Base-by-base conservation (phyloP, 2,329 filamentous ascomycete species). In the Ramularia collo-cygni region DNA sequence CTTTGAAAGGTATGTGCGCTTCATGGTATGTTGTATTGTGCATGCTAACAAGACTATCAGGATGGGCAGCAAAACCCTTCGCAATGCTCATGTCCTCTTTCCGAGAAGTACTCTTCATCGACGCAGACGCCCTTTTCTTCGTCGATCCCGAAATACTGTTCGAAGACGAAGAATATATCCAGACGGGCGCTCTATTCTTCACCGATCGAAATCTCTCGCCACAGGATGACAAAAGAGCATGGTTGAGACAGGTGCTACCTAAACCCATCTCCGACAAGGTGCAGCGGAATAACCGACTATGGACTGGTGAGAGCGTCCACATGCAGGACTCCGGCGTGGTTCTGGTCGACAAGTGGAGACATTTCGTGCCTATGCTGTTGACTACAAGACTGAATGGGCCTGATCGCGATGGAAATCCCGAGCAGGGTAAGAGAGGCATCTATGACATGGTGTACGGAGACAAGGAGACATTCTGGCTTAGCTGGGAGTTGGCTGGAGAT, bases 381-480 rank as follows among this genome's bases (percentile, higher is more conserved):
- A 58, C 68, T 5, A 60, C 62, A 13, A 49, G 63, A 38, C 55
- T 66, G 42, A 66, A 66, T 43, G 68, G 67, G 4, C 67, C 67
- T 4, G 68, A 70, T 43, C 59, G 68, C 19, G 65, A 70, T 40
- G 62, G 62, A 0, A 55, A 64, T 43, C 51, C 58, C 18, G 58
- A 59, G 28, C 53, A 58, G 32, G 63, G 64, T 10, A 58, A 63
- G 18, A 48, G 54, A 27, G 67, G 68, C 26, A 65, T 70, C 0
- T 71, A 70, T 36, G 66, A 70, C 37, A 64, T 70, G 64, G 62
- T 70, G 24, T 69, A 68, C 39, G 67, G 68, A 31, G 68, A 71
- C 51, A 71, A 71, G 45, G 68, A 71, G 44, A 71, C 67, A 2
- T 71, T 69, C 57, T 71, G 68, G 68, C 59, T 71, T 3, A 64